Base-by-base conservation (phyloP, 148 eudicot genomes). In the Persicaria tinctoria region DNA sequence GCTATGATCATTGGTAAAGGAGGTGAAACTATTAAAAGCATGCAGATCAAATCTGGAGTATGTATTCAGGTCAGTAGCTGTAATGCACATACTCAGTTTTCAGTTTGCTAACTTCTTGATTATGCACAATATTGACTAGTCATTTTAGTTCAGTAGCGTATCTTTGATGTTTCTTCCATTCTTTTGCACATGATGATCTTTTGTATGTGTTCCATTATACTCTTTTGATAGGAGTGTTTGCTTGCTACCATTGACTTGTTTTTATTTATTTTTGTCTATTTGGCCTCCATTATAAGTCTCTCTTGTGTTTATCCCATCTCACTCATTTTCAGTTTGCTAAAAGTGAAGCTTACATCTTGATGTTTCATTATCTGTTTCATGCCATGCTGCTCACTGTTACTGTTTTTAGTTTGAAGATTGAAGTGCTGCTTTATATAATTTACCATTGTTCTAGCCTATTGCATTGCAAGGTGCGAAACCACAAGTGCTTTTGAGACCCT, bases 1-100 rank as follows among this genome's bases (percentile, higher is more conserved):
- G 84, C 84, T 51, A 68, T 81, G 59, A 74, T 84, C 53, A 84
- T 84, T 75, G 86, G 86, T 23, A 84, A 84, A 74, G 84, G 80
- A 38, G 86, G 86, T 64, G 86, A 84, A 59, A 81, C 86, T 32
- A 84, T 84, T 13, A 84, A 84, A 72, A 79, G 74, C 38, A 81
- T 84, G 84, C 86, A 84, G 73, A 18, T 51, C 73, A 74, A 70
- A 53, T 59, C 84, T 56, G 86, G 86, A 72, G 86, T 84, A 74
- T 84, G 84, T 17, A 72, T 84, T 23, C 86, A 84, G 84, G 86
- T 84, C 10, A 73, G 60, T 73, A 70, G 16, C 3, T 12, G 6
- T 38, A 64, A 3, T 70, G 12, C 57, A 38, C 54, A 16, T 50
- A 60, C 46, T 5, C 23, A 8, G 46, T 38, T 13, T 18, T 18